phyloP scores from a whole-genome alignment of 2,329 filamentous ascomycete genomes.

The Neofusicoccum ribis region DNA sequence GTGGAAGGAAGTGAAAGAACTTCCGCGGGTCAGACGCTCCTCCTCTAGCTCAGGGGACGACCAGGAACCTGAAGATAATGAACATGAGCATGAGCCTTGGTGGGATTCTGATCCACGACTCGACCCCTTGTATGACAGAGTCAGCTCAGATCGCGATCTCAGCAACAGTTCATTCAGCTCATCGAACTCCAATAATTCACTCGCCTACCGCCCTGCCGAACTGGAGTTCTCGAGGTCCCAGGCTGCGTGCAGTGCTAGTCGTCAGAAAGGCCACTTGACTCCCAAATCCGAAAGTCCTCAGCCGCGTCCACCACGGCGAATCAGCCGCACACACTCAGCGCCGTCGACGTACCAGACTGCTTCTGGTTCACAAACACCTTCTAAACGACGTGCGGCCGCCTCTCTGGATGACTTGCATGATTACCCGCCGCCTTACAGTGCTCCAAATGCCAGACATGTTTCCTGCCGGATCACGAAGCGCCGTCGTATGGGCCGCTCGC shows the following conservation, averaged over 20 bases:
- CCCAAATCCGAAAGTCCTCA: slow-evolving; percentile 35
- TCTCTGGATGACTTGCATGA: neutral
- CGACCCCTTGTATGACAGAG: slow-evolving; percentile 55
- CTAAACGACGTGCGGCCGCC: slow-evolving; percentile 23
- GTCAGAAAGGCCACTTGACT: slow-evolving; percentile 34
- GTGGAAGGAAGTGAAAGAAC: slow-evolving; percentile 67
- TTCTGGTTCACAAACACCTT: slow-evolving; percentile 25
- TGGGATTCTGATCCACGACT: slow-evolving; percentile 68
- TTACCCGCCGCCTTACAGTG: neutral
- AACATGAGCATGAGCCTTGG: slow-evolving; percentile 62
- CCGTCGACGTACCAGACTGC: slow-evolving; percentile 22
- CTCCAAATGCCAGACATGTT: neutral
- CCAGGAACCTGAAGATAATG: slow-evolving; percentile 34
- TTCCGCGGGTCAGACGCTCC: slow-evolving; percentile 55
- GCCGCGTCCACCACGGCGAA: slow-evolving; percentile 28
- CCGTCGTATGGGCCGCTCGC: slow-evolving; percentile 43
- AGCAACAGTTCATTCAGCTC: slow-evolving; percentile 27
- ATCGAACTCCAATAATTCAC: slow-evolving; percentile 20
- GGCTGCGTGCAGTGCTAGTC: slow-evolving; percentile 32
- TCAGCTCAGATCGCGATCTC: slow-evolving; percentile 36
- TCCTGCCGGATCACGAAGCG: slow-evolving; percentile 41
- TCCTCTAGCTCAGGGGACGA: slow-evolving; percentile 30
- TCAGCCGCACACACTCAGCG: slow-evolving; percentile 32
- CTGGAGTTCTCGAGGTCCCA: neutral
- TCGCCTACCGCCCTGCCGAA: slow-evolving; percentile 20